phyloP scores from a whole-genome alignment of 1,139 yeast genomes.

The Lodderomyces oxycetoniae region DNA sequence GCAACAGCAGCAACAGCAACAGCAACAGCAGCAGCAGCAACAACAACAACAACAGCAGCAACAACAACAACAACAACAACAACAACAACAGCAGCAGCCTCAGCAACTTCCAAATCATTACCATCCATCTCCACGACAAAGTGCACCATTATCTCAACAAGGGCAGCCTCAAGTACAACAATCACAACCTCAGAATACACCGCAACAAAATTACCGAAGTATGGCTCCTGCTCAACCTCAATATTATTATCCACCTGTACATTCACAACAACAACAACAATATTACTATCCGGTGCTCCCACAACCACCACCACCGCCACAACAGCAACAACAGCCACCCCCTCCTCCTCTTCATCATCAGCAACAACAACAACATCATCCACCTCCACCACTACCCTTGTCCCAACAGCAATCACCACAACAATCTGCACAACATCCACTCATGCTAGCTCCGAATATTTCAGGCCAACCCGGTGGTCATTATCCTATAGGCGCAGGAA shows the following conservation, averaged over 20 bases:
- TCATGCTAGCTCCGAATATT: slow-evolving; percentile 8
- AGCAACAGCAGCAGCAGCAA: slow-evolving; percentile 12
- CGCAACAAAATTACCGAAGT: slow-evolving; percentile 16
- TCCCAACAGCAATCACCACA: slow-evolving; percentile 13
- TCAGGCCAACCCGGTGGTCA: slow-evolving; percentile 1
- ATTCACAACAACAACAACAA: slow-evolving; percentile 15
- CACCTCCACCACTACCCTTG: slow-evolving; percentile 9
- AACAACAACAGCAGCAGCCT: slow-evolving; percentile 7
- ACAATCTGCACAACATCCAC: slow-evolving; percentile 9
- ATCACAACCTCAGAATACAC: slow-evolving; percentile 15
- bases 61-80: slow-evolving; percentile 8
- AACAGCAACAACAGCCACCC: slow-evolving; percentile 15
- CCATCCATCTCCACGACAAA: slow-evolving; percentile 12
- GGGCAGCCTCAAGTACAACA: slow-evolving; percentile 13
- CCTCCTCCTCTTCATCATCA: slow-evolving; percentile 14
- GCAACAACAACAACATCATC: slow-evolving; percentile 16
- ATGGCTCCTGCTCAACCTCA: slow-evolving; percentile 10
- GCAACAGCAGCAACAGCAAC: slow-evolving; percentile 10
- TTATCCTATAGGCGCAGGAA: not conserved
- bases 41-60: slow-evolving; percentile 13
- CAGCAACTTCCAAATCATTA: slow-evolving; percentile 10
- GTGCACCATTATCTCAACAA: slow-evolving; percentile 8
- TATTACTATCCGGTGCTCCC: slow-evolving; percentile 12
- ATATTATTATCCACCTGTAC: slow-evolving; percentile 2
- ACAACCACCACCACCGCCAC: slow-evolving; percentile 10